A percentile compares a stretch with the other conserved stretches of the same genome.
These are phyloP conservation scores for Colletotrichum filicis DNA, from an alignment of 2,329 filamentous ascomycete genomes.

Conservation along the genomic window DNA sequence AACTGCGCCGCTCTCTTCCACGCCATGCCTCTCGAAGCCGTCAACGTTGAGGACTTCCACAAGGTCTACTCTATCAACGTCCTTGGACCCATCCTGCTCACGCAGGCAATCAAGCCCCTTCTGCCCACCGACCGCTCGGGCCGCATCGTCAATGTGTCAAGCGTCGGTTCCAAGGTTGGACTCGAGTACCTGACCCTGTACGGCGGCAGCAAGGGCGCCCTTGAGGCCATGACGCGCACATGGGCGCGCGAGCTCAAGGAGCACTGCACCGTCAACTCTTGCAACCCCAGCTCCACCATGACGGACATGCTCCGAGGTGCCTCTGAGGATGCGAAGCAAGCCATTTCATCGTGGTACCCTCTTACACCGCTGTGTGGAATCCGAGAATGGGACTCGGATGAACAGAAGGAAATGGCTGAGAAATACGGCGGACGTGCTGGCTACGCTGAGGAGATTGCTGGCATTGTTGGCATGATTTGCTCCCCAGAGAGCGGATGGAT, in stretches of 20 bases:
- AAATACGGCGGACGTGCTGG: conserved; percentile 62
- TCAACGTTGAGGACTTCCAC: conserved; percentile 62
- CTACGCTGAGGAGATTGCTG: conserved; percentile 75
- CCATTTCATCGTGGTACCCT: conserved; percentile 48
- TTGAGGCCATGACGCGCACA: conserved; percentile 71
- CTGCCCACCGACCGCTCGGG: conserved; percentile 67
- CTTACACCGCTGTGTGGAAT: conserved; percentile 60
- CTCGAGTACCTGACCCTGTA: conserved; percentile 67
- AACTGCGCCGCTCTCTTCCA: conserved; percentile 67
- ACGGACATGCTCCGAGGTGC: conserved; percentile 58
- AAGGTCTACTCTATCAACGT: conserved; percentile 69
- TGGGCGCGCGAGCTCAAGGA: conserved; percentile 69
- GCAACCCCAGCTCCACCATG: conserved; percentile 57
- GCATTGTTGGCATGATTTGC: conserved; percentile 77
- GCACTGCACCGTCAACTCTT: conserved; percentile 69
- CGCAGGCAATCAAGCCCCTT: conserved; percentile 63
- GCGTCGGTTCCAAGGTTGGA: conserved; percentile 63
- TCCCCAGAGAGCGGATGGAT: conserved; percentile 74
- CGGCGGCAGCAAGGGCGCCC: conserved; percentile 70
- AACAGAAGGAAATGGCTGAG: conserved; percentile 54
- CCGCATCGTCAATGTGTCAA: conserved; percentile 67
- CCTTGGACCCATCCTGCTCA: conserved; percentile 65
- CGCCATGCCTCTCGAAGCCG: conserved; percentile 56
- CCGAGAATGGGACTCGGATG: conserved; percentile 42
- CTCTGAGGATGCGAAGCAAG: conserved; percentile 60